These are phyloP conservation scores for Agarophyton chilense DNA, from an alignment of 23 red algal species.

Conservation along the genomic window DNA sequence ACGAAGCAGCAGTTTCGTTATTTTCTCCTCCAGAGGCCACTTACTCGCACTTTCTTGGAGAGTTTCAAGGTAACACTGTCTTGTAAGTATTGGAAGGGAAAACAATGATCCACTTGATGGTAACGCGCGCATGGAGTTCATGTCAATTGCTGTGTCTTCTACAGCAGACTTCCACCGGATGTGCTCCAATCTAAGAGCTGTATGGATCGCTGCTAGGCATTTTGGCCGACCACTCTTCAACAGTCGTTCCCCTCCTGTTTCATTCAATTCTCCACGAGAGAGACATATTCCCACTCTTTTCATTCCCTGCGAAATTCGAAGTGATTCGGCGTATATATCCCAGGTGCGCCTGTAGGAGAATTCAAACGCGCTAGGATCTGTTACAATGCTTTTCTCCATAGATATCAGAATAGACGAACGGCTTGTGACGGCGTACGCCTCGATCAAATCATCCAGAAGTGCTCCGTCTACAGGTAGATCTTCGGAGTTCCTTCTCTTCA, in stretches of 20 bases:
- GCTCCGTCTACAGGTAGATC: conserved; percentile 75
- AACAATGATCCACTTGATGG: conserved; percentile 1
- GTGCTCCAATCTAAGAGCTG: conserved; percentile 51
- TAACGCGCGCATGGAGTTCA: conserved; percentile 16
- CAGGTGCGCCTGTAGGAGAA: conserved; percentile 54
- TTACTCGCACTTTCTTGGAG: conserved; percentile 40
- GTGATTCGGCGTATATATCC: conserved; percentile 62
- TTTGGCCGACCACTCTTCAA: conserved; percentile 45
- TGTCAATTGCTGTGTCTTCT: conserved; percentile 15
- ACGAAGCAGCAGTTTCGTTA: conserved; percentile 40
- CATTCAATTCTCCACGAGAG: conserved; percentile 28
- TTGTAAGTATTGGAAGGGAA: neutral
- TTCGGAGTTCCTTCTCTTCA: conserved; percentile 43
- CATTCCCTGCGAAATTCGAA: conserved; percentile 53
- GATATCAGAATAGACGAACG: conserved; percentile 33
- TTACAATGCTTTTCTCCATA: conserved; percentile 46
- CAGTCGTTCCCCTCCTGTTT: conserved; percentile 48
- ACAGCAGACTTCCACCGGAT: conserved; percentile 49
- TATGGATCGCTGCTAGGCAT: conserved; percentile 57
- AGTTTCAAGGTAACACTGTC: conserved; percentile 32
- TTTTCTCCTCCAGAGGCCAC: conserved; percentile 68
- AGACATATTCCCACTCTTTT: conserved; percentile 41
- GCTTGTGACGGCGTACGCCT: conserved; percentile 44
- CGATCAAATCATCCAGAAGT: conserved; percentile 61
- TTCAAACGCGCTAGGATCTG: conserved; percentile 47